These are phyloP conservation scores for Metarhizium guizhouense DNA, from an alignment of 2,329 filamentous ascomycete genomes.

Conservation along the genomic window DNA sequence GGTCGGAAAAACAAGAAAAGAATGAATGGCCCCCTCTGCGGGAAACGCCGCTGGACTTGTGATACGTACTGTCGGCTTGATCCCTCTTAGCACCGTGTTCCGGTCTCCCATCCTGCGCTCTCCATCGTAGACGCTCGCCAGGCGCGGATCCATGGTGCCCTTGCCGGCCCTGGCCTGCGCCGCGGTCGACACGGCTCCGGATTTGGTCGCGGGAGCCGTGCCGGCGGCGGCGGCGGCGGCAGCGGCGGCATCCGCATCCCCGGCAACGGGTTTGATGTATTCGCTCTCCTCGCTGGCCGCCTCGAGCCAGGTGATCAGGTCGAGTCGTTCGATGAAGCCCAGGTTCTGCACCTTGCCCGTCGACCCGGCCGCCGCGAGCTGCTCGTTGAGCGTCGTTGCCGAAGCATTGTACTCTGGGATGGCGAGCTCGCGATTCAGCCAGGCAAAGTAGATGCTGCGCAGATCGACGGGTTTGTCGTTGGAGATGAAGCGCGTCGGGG, in stretches of 20 bases:
- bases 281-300: conserved; percentile 86
- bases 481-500: conserved; percentile 81
- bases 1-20: background rate
- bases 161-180: conserved; percentile 47
- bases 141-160: conserved; percentile 65
- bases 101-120: conserved; percentile 89
- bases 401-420: conserved; percentile 88
- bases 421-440: conserved; percentile 83
- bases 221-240: conserved; percentile 16
- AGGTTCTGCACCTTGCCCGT: conserved; percentile 73
- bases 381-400: conserved; percentile 70
- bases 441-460: conserved; percentile 92
- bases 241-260: conserved; percentile 41
- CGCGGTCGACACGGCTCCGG: conserved; percentile 33
- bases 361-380: conserved; percentile 53
- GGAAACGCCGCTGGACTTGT: background rate
- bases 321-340: conserved; percentile 82
- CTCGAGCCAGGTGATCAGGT: conserved; percentile 88
- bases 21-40: background rate
- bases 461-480: conserved; percentile 68
- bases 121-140: conserved; percentile 82
- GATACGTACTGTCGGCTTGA: conserved; percentile 71
- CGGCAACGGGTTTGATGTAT: conserved; percentile 77
- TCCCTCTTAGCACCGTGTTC: conserved; percentile 77
- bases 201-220: conserved; percentile 16